Conservation (phyloP, 345 rosid genomes). For the Citrus cavaleriei region DNA sequence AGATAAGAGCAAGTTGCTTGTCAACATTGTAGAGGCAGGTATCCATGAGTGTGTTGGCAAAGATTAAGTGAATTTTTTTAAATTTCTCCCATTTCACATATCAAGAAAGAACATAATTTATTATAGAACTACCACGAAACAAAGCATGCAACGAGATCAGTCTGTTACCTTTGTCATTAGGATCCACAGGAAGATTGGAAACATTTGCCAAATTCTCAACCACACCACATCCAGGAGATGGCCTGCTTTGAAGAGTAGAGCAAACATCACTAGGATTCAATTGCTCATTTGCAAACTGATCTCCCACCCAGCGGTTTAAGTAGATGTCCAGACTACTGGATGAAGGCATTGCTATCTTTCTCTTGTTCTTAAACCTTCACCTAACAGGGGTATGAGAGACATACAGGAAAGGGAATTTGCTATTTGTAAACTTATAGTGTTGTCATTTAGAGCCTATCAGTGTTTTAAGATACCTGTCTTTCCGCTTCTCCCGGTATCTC, state of each 20-base stretch:
- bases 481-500: constrained; percentile 29
- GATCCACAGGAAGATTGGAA: background rate
- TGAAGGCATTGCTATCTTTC: constrained; percentile 29
- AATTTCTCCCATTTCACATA: background rate
- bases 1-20: no score
- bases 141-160: background rate
- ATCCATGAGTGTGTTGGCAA: background rate
- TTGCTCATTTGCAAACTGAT: constrained; percentile 26
- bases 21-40: background rate
- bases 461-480: constrained; percentile 30
- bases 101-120: background rate
- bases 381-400: constrained; percentile 42
- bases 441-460: constrained; percentile 7
- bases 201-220: constrained; percentile 7
- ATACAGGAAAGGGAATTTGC: constrained; percentile 20
- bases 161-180: constrained; percentile 14
- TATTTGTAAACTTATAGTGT: background rate
- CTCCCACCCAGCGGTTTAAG: constrained; percentile 22
- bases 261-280: constrained; percentile 15
- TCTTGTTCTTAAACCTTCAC: constrained; percentile 51
- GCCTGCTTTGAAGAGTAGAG: constrained; percentile 18
- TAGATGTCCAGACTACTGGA: constrained; percentile 27
- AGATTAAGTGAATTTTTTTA: background rate
- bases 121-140: background rate
- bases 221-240: constrained; percentile 5